phyloP scores from a whole-genome alignment of 768 basidiomycete species.

The Lactarius quietus region DNA sequence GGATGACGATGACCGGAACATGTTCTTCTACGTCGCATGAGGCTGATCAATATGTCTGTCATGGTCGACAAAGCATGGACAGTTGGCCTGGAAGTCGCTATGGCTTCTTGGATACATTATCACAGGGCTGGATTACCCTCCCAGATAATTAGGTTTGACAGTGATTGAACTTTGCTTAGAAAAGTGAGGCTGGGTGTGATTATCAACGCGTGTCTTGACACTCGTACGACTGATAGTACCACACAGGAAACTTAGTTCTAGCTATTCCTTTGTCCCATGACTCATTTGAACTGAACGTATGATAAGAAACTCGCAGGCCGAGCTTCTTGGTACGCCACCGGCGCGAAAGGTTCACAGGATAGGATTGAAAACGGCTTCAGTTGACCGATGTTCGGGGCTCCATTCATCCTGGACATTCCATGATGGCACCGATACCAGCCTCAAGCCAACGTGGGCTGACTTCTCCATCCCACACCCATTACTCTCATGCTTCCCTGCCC shows the following conservation, averaged over 20 bases:
- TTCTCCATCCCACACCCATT: neutral
- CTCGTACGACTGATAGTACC: neutral
- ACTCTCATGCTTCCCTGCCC: neutral
- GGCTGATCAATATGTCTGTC: neutral
- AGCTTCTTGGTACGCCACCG: slow-evolving; percentile 6
- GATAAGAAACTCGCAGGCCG: neutral
- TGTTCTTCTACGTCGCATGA: slow-evolving; percentile 78
- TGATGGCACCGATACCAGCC: slow-evolving; percentile 1
- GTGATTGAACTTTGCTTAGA: neutral
- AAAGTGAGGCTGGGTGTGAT: neutral
- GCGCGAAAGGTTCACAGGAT: neutral
- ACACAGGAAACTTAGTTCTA: neutral
- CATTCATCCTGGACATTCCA: neutral
- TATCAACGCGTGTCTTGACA: neutral
- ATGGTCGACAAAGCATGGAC: neutral
- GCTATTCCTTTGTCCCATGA: neutral
- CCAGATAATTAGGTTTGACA: neutral
- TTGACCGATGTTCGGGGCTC: slow-evolving; percentile 6
- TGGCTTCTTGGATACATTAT: neutral
- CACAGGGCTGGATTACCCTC: neutral
- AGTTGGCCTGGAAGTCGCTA: neutral
- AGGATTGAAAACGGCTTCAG: slow-evolving; percentile 5
- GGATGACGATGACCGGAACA: slow-evolving; percentile 64
- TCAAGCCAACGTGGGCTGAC: neutral
- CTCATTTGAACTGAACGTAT: neutral